These are phyloP conservation scores for Scytalidium sp. DNA, from an alignment of 2,329 filamentous ascomycete species.

Conservation along the genomic window DNA sequence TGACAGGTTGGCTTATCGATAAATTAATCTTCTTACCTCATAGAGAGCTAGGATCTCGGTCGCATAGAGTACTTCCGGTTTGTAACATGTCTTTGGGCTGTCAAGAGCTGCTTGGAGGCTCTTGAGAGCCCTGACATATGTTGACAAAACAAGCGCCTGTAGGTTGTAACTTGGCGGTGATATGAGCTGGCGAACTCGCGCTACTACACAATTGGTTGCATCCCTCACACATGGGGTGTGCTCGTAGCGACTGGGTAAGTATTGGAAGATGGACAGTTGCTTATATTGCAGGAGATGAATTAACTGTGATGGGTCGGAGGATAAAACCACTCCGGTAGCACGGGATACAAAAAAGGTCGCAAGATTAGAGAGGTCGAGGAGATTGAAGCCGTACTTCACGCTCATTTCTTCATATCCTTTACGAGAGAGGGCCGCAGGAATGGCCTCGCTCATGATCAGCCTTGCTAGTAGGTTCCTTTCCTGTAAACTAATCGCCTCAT, in stretches of 20 bases:
- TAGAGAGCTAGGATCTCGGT: conserved; percentile 22
- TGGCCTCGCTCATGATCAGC: not conserved
- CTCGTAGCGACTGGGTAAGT: conserved; percentile 22
- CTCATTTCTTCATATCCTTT: conserved; percentile 24
- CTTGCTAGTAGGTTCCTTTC: not conserved
- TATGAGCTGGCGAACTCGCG: conserved; percentile 21
- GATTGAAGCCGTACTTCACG: conserved; percentile 20
- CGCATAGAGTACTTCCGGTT: conserved; percentile 21
- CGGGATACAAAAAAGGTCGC: conserved; percentile 24
- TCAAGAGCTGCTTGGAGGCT: conserved; percentile 21
- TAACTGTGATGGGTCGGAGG: conserved; percentile 17
- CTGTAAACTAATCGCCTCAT: not conserved
- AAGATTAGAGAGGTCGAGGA: conserved; percentile 24
- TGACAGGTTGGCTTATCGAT: not conserved
- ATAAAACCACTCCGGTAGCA: conserved; percentile 17
- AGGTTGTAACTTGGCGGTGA: conserved; percentile 10
- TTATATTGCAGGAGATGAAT: conserved; percentile 19
- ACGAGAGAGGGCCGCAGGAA: conserved; percentile 11
- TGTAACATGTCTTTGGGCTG: conserved; percentile 14
- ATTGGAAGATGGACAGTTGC: conserved; percentile 25
- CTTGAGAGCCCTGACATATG: conserved; percentile 19
- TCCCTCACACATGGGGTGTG: conserved; percentile 20
- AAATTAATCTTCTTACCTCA: conserved; percentile 13
- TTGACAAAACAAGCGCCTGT: conserved; percentile 13
- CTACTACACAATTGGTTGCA: conserved; percentile 24